phyloP scores from a whole-genome alignment of 371 early-diverging fungal genomes.

The Zychaea mexicana region DNA sequence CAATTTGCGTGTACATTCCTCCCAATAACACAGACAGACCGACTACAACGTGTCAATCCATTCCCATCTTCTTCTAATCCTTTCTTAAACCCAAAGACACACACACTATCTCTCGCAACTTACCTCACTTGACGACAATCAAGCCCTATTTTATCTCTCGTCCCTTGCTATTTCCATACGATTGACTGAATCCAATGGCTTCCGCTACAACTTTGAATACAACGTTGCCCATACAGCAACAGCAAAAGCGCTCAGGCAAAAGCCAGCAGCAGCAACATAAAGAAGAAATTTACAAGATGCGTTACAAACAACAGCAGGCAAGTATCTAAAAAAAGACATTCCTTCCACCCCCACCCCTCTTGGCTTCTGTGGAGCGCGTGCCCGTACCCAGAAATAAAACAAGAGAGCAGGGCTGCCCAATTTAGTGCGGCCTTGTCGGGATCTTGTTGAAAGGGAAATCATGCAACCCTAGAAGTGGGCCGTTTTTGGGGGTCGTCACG shows the following conservation, averaged over 20 bases:
- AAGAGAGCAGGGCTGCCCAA: constrained; percentile 3
- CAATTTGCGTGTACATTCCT: neutral
- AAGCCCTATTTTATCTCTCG: no score
- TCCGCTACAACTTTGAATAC: neutral
- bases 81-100: no score
- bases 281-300: constrained; percentile 2
- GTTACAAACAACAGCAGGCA: neutral
- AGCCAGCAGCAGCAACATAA: constrained; percentile 1
- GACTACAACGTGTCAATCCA: no score
- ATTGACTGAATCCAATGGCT: neutral
- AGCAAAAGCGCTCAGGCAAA: constrained; percentile 1
- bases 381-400: constrained; percentile 5
- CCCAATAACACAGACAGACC: no score
- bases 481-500: neutral
- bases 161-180: neutral
- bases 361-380: neutral
- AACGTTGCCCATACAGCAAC: neutral
- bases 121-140: no score
- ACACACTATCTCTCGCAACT: neutral
- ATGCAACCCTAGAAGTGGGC: neutral
- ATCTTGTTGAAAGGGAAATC: constrained; percentile 5
- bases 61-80: no score
- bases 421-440: constrained; percentile 2
- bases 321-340: neutral
- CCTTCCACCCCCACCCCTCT: neutral